Conservation (phyloP, 495 filamentous ascomycete species). For the Schizothecium vesticola region DNA sequence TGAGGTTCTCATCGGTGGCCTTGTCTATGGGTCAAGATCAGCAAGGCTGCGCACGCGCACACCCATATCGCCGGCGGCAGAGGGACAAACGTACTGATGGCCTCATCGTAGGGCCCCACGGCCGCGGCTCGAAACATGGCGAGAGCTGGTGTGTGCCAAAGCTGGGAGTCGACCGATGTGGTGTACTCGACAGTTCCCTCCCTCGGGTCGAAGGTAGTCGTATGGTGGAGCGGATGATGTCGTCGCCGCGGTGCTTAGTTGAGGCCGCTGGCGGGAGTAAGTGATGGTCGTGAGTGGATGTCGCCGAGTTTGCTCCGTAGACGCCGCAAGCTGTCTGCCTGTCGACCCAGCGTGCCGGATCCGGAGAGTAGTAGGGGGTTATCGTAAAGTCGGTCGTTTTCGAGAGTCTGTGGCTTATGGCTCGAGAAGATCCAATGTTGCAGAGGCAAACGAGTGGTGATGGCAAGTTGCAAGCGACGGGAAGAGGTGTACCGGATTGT, state of each 20-base stretch:
- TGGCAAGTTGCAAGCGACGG: not conserved
- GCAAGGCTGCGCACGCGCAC: not conserved
- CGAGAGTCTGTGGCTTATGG: not conserved
- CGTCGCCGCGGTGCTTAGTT: not conserved
- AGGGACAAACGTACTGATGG: slow-evolving; percentile 39
- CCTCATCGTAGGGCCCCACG: slow-evolving; percentile 47
- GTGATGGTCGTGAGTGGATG: not conserved
- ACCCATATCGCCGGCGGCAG: not conserved
- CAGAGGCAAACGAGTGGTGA: not conserved
- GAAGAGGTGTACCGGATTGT: not conserved
- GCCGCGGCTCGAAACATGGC: slow-evolving; percentile 50
- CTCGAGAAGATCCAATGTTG: not conserved
- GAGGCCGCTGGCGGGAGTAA: not conserved
- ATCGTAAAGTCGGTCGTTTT: not conserved
- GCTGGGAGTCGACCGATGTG: not conserved
- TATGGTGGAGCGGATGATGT: not conserved
- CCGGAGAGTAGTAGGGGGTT: not conserved
- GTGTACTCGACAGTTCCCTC: not conserved
- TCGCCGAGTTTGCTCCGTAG: not conserved
- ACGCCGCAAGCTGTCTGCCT: not conserved
- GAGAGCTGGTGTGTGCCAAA: slow-evolving; percentile 11
- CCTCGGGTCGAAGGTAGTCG: not conserved
- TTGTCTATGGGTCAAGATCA: slow-evolving; percentile 57
- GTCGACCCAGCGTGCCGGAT: not conserved
- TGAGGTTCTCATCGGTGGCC: slow-evolving; percentile 97